Evolutionary conservation across 129 eudicot genomes (phyloP), one percentile per base, ranked within the genome.

Genomic region (Lactuca saligna): DNA sequence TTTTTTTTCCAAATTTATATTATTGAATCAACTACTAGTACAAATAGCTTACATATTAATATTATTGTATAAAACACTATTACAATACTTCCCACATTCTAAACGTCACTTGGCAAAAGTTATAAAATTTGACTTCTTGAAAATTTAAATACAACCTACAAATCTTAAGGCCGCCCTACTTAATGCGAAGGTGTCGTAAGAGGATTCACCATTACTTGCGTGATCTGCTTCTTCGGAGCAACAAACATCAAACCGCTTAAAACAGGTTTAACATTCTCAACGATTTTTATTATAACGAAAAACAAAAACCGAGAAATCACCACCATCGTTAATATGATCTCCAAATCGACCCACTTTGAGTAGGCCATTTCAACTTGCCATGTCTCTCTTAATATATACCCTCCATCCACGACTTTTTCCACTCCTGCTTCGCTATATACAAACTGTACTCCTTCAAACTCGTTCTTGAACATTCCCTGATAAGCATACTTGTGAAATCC

Each of bases 311-410:
- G 71, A 57, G 34, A 84, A n/a, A 84, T 4, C 29, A 81, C 53
- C 78, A 76, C 81, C 91, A 88, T 85, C 32, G 81, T 88, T 9
- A 85, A 20, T 56, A 85, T 7, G 41, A 85, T 75, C 39, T 49
- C 83, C 68, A 88, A 62, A 70, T 88, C 78, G 37, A 83, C 41
- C 96, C 96, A 88, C 76, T 88, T 88, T 6, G 96, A 85, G 75
- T 75, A 78, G 5, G 80, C 80, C 82, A 79, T 63, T 34, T 88
- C 88, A 70, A 88, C 81, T 79, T 85, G 87, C 81, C 77, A 88
- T 5, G 17, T 12, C 2, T 79, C 54, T 54, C 77, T 81, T 67
- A 88, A 63, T 33, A 85, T 61, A 48, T 65, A 17, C 7, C 57
- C 76, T 32, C 89, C 96, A 29, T 44, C 71, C 6, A 85, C 42